A percentile compares a stretch with the other conserved stretches of the same genome.
Conservation (phyloP, 169 alveolate genomes). For the Toxoplasma gondii region DNA sequence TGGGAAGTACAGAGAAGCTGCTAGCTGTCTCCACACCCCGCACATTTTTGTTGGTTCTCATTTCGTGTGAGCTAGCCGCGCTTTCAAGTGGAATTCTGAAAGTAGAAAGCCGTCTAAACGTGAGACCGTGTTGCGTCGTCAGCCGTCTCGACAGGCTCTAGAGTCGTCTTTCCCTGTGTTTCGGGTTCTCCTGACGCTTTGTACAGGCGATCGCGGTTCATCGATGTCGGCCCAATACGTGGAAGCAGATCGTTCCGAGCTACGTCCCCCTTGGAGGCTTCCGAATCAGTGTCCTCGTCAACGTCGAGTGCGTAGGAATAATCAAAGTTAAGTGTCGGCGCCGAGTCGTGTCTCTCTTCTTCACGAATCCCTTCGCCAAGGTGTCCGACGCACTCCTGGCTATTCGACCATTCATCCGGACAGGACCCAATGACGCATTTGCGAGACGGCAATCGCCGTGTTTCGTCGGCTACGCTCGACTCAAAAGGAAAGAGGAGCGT, state of each 20-base stretch:
- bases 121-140: no score
- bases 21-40: no score
- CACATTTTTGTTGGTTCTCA: no score
- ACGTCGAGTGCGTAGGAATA: not conserved
- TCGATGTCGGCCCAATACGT: not conserved
- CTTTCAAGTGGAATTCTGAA: no score
- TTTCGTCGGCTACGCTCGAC: conserved; percentile 4
- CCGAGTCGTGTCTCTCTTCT: not conserved
- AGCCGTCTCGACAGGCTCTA: no score
- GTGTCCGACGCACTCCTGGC: not conserved
- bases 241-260: not conserved
- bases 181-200: no score
- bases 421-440: not conserved
- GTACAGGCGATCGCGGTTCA: not conserved
- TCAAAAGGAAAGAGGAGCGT: not conserved
- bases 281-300: not conserved
- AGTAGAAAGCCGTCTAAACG: no score
- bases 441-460: not conserved
- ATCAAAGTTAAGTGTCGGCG: not conserved
- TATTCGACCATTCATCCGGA: not conserved
- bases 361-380: not conserved
- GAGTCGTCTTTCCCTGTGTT: no score
- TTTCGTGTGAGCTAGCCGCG: no score
- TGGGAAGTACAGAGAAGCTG: no score
- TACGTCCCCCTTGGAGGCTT: not conserved